Conservation (phyloP, 31 red algal species). For the Odonthalia washingtoniensis region DNA sequence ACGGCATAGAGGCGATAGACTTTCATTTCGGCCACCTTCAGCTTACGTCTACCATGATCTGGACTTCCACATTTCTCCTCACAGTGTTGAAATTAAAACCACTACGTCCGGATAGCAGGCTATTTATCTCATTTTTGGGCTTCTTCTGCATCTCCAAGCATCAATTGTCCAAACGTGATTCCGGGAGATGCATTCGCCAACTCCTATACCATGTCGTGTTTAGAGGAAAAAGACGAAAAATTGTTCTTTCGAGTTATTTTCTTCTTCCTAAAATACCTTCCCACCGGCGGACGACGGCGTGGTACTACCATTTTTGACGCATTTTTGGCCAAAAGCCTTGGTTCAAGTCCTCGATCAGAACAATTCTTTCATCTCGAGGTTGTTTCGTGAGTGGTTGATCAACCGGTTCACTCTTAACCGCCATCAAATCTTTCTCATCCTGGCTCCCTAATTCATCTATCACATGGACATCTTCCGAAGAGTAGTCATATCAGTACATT, state of each 20-base stretch:
- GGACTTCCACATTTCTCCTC: background rate
- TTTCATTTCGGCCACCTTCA: background rate
- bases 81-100: background rate
- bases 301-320: background rate
- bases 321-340: background rate
- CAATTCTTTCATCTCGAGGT: background rate
- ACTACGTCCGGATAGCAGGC: background rate
- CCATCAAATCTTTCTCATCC: background rate
- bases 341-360: background rate
- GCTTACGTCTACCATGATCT: background rate
- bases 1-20: background rate
- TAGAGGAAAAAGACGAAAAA: background rate
- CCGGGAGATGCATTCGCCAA: background rate
- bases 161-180: background rate
- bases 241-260: background rate
- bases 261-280: background rate
- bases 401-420: background rate
- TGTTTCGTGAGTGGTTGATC: background rate
- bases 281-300: too few species aligned
- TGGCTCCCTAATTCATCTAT: background rate
- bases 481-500: background rate
- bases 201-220: background rate
- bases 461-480: background rate
- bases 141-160: background rate
- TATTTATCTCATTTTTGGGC: slow-evolving; percentile 2